Base-by-base conservation (phyloP, 805 yeast species). In the Candida sphagnicola region DNA sequence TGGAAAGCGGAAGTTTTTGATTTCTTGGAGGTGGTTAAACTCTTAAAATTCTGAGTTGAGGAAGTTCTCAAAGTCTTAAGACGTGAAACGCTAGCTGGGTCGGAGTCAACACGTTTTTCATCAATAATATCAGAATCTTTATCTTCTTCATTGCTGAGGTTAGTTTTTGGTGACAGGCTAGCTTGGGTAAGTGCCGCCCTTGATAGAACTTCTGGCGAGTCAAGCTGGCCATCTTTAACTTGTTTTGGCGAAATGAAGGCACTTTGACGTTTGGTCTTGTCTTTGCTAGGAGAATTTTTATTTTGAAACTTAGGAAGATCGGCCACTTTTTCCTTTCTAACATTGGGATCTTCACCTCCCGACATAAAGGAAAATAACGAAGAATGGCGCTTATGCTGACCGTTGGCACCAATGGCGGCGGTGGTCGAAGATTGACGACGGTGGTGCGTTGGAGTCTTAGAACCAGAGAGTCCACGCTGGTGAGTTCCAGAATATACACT, bases 1-100 rank as follows among this genome's bases (percentile, higher is more conserved):
- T 77, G 79, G 56, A 85, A 85, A 0, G 93, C 93, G 0, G 86
- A 77, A 0, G 95, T 85, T 41, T 79, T 77, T 60, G 73, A 75
- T 53, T 85, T 85, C 44, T 70, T 72, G 34, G 70, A 63, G 2
- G 74, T 65, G 1, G 73, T 67, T 25, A 75, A 56, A 33, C 57
- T 67, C 39, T 69, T 61, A 45, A 75, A 61, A 31, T 77, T 71
- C 38, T 75, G 74, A 2, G 81, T 67, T 8, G 82, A 72, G 5
- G 78, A 70, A 4, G 78, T 67, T 40, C 81, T 74, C 44, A 75
- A 59, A 4, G 74, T 66, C 53, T 78, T 80, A 33, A 74, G 57
- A 39, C 76, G 65, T 5, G 35, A 38, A n/a, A 34, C 19, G 18
- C 16, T 46, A 1, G 48, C 37, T 1, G 77, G 67, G 43, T 77